A percentile compares a stretch with the other conserved stretches of the same genome.
Conservation (phyloP, 202 grass and related monocot species). For the Schoenoplectus tabernaemontani region DNA sequence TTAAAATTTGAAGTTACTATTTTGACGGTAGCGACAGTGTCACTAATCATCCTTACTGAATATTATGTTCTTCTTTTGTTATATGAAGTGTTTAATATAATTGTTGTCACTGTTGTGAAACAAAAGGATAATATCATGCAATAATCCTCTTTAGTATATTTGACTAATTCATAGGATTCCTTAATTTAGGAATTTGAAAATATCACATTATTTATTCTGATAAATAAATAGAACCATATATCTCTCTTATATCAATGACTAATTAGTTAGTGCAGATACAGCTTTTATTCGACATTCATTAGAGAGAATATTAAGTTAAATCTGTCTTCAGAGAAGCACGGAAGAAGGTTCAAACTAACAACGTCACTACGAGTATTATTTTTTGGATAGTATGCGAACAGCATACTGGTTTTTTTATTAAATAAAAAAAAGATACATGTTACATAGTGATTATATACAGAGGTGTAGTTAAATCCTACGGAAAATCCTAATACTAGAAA, state of each 20-base stretch:
- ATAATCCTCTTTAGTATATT: background rate
- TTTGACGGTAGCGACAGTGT: too few relatives aligned
- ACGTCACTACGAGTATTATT: too few relatives aligned
- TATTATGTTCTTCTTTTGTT: too few relatives aligned
- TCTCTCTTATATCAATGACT: background rate
- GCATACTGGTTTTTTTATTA: too few relatives aligned
- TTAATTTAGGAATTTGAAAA: background rate
- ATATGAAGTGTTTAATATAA: background rate
- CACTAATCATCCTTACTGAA: too few relatives aligned
- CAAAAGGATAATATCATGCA: background rate
- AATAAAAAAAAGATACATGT: too few relatives aligned
- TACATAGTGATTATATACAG: too few relatives aligned
- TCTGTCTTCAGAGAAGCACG: constrained; percentile 4
- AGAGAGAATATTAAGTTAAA: constrained; percentile 6
- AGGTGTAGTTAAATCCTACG: too few relatives aligned
- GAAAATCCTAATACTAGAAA: too few relatives aligned
- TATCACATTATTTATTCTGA: background rate
- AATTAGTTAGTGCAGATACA: background rate
- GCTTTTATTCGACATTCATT: background rate
- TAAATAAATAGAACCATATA: background rate
- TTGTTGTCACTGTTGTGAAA: background rate
- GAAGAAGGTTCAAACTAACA: background rate
- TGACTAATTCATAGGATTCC: background rate
- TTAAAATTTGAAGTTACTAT: too few relatives aligned
- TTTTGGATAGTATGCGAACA: too few relatives aligned